These are phyloP conservation scores for Aspergillus awamori DNA, from an alignment of 2,329 filamentous ascomycete genomes.

Conservation along the genomic window DNA sequence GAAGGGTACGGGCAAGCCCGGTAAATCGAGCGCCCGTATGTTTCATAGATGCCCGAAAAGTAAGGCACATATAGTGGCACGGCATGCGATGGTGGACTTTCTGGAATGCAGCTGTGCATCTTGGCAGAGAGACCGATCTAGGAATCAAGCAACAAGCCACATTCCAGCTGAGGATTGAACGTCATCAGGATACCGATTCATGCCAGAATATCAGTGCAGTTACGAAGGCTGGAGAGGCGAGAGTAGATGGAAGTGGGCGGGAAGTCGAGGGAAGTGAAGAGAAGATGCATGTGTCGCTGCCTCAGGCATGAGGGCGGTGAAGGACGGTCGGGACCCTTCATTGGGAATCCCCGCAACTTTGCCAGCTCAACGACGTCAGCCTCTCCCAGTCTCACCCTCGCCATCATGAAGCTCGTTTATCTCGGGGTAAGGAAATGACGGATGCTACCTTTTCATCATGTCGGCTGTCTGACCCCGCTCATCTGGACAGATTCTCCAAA, in stretches of 20 bases:
- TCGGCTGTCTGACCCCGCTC: not conserved
- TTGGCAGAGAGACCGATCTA: too few relatives aligned
- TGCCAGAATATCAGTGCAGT: too few relatives aligned
- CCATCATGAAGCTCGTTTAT: constrained; percentile 82
- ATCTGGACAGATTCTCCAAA: constrained; percentile 71
- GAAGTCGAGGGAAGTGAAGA: not conserved
- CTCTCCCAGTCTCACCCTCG: constrained; percentile 23
- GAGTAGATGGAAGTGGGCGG: not conserved
- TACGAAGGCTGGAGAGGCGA: too few relatives aligned
- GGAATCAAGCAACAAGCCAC: too few relatives aligned
- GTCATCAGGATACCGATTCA: too few relatives aligned
- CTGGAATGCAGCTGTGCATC: too few relatives aligned
- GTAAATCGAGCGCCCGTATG: too few relatives aligned
- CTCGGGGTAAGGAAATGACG: constrained; percentile 69
- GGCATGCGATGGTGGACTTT: too few relatives aligned
- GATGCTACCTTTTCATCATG: constrained; percentile 8
- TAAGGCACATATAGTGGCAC: too few relatives aligned
- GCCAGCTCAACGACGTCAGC: constrained; percentile 20
- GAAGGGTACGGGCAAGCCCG: too few relatives aligned
- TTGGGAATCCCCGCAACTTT: constrained; percentile 6
- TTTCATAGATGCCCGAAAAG: too few relatives aligned
- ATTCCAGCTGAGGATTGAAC: too few relatives aligned
- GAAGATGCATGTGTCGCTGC: not conserved
- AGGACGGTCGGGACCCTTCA: not conserved
- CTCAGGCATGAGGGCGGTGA: constrained; percentile 10